Conservation (phyloP, 176 grass and related monocot genomes). For the Alloteropsis semialata region DNA sequence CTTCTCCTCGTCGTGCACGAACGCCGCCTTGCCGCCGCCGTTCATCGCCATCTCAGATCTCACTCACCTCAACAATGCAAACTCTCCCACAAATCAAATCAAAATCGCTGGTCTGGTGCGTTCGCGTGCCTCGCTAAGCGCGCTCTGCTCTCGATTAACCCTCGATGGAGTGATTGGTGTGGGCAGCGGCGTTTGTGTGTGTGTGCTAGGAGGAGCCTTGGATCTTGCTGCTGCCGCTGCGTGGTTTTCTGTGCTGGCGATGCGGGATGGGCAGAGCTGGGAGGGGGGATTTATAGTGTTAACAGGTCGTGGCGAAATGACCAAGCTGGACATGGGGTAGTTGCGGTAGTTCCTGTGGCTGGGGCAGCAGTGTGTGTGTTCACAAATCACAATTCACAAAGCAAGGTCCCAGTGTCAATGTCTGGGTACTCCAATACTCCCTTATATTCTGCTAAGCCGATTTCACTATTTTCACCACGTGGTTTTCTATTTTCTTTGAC, state of each 20-base stretch:
- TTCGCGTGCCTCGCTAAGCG: background rate
- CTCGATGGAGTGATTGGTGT: background rate
- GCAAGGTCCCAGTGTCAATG: too few species aligned
- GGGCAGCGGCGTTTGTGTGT: background rate
- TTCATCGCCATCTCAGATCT: background rate
- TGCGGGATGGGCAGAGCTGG: background rate
- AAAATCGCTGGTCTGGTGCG: background rate
- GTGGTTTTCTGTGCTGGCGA: constrained; percentile 3
- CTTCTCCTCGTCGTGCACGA: constrained; percentile 50
- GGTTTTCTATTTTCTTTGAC: too few species aligned
- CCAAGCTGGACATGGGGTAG: constrained; percentile 22
- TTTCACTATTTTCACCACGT: too few species aligned
- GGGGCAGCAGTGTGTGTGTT: background rate
- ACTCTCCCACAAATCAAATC: too few species aligned
- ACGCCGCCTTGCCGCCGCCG: constrained; percentile 22
- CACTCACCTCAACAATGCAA: too few species aligned
- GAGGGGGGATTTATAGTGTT: constrained; percentile 39
- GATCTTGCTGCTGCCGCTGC: background rate
- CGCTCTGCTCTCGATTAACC: background rate
- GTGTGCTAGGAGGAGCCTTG: too few species aligned
- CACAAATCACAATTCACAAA: too few species aligned
- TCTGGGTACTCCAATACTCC: too few species aligned
- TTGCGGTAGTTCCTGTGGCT: background rate
- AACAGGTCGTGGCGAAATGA: background rate
- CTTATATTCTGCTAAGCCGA: too few species aligned